Conservation (phyloP, 768 basidiomycete species). For the Pisolithus tinctorius region DNA sequence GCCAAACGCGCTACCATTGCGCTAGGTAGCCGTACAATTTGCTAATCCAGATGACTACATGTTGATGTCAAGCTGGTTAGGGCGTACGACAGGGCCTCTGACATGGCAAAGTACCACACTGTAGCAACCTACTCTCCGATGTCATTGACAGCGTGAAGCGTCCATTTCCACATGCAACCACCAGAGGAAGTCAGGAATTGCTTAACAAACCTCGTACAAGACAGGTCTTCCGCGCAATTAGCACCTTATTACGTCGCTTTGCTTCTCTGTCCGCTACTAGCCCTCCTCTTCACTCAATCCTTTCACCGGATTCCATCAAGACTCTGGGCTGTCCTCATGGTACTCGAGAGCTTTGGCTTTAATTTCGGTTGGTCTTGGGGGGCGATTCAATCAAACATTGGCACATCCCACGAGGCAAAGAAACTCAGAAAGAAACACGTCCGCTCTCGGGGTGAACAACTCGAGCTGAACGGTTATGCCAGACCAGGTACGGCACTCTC, state of each 20-base stretch:
- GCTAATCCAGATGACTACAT: too few relatives aligned
- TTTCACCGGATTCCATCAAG: constrained; percentile 23
- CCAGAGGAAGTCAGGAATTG: constrained; percentile 34
- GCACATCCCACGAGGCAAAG: constrained; percentile 30
- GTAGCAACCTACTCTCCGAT: constrained; percentile 12
- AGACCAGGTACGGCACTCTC: constrained; percentile 20
- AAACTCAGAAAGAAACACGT: constrained; percentile 43
- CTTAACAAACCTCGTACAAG: constrained; percentile 31
- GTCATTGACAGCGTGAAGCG: constrained; percentile 21
- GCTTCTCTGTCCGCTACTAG: constrained; percentile 35
- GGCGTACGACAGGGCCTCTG: neutral
- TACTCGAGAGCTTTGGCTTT: constrained; percentile 50
- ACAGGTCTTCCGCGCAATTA: constrained; percentile 46
- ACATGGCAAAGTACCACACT: constrained; percentile 15
- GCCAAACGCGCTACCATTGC: constrained; percentile 96
- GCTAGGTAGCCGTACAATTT: constrained; percentile 58
- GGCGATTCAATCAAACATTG: constrained; percentile 16
- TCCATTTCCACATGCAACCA: constrained; percentile 35
- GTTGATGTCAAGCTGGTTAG: too few relatives aligned
- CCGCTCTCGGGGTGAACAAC: constrained; percentile 52
- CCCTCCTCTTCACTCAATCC: constrained; percentile 25
- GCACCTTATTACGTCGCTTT: constrained; percentile 47
- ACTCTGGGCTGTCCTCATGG: constrained; percentile 35
- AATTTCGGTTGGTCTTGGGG: constrained; percentile 63
- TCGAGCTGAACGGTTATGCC: constrained; percentile 35